These are phyloP conservation scores for Grammothele lineata DNA, from an alignment of 768 basidiomycete species.

Conservation along the genomic window DNA sequence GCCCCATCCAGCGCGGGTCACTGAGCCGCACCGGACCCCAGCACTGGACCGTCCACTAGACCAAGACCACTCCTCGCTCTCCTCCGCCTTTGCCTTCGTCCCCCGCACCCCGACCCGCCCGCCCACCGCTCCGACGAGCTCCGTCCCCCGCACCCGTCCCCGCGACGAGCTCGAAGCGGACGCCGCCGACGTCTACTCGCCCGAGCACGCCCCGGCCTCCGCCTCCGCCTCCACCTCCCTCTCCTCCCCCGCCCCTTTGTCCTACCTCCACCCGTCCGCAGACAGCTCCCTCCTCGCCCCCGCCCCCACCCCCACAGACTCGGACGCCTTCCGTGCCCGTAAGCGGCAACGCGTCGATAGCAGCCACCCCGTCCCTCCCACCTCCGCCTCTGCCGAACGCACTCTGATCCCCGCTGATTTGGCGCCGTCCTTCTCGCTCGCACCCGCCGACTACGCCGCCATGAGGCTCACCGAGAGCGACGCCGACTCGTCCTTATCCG, in stretches of 20 bases:
- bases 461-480: conserved; percentile 25
- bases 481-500: conserved; percentile 22
- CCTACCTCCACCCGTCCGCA: conserved; percentile 25
- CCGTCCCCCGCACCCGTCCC: conserved; percentile 63
- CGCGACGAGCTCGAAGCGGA: conserved; percentile 57
- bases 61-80: conserved; percentile 7
- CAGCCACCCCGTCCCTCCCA: conserved; percentile 9
- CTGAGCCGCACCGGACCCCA: conserved; percentile 36
- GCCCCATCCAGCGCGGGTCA: conserved; percentile 51
- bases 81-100: conserved; percentile 17
- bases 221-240: conserved; percentile 13
- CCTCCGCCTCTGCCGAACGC: conserved; percentile 21
- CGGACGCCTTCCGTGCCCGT: conserved; percentile 20
- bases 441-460: conserved; percentile 2
- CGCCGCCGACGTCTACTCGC: conserved; percentile 21
- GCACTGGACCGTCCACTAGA: conserved; percentile 51
- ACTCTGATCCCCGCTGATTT: conserved; percentile 17
- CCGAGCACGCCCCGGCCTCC: conserved; percentile 17
- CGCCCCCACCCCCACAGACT: conserved; percentile 12
- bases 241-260: conserved; percentile 22
- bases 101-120: conserved; percentile 4
- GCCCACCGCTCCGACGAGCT: conserved; percentile 16
- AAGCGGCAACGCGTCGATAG: conserved; percentile 26
- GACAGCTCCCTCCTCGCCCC: conserved; percentile 9
- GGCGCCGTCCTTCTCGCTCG: conserved; percentile 9